A percentile compares a stretch with the other conserved stretches of the same genome.
Conservation (phyloP, 306 rosid species). For the Phaseolus lunatus region DNA sequence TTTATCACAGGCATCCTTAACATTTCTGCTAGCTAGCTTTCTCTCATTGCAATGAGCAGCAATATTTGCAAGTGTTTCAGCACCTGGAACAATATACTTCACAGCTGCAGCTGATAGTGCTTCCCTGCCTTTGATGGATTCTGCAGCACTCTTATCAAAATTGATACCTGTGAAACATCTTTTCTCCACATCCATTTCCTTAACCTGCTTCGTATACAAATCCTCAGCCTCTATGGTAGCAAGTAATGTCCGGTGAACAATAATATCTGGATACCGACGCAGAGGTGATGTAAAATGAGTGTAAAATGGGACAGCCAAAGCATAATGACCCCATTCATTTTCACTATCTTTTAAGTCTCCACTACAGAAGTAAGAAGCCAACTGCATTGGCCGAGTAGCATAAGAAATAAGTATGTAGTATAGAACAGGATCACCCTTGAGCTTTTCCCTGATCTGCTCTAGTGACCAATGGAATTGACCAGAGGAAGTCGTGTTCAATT, state of each 20-base stretch:
- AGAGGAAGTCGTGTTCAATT: slow-evolving; percentile 78
- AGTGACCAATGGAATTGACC: slow-evolving; percentile 66
- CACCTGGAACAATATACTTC: slow-evolving; percentile 68
- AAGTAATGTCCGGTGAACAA: slow-evolving; percentile 85
- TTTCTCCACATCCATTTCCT: slow-evolving; percentile 44
- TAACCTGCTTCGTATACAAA: slow-evolving; percentile 56
- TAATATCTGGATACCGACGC: slow-evolving; percentile 92
- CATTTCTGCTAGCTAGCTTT: slow-evolving; percentile 76
- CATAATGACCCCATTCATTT: slow-evolving; percentile 77
- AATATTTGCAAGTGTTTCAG: slow-evolving; percentile 59
- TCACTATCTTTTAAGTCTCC: slow-evolving; percentile 63
- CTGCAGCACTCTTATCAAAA: slow-evolving; percentile 74
- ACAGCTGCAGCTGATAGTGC: slow-evolving; percentile 75
- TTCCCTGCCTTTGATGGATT: slow-evolving; percentile 67
- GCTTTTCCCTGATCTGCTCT: slow-evolving; percentile 68
- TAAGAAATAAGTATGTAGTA: slow-evolving; percentile 66
- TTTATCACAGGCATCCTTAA: slow-evolving; percentile 81
- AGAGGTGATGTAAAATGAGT: slow-evolving; percentile 94
- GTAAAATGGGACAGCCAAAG: slow-evolving; percentile 78
- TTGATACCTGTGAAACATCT: slow-evolving; percentile 74
- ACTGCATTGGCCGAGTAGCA: slow-evolving; percentile 85
- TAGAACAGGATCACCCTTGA: slow-evolving; percentile 75
- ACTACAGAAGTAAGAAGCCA: slow-evolving; percentile 82
- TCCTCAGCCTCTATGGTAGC: slow-evolving; percentile 88
- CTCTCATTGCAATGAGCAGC: slow-evolving; percentile 81